Conservation (phyloP, 2,329 filamentous ascomycete species). For the Colletotrichum salicis region DNA sequence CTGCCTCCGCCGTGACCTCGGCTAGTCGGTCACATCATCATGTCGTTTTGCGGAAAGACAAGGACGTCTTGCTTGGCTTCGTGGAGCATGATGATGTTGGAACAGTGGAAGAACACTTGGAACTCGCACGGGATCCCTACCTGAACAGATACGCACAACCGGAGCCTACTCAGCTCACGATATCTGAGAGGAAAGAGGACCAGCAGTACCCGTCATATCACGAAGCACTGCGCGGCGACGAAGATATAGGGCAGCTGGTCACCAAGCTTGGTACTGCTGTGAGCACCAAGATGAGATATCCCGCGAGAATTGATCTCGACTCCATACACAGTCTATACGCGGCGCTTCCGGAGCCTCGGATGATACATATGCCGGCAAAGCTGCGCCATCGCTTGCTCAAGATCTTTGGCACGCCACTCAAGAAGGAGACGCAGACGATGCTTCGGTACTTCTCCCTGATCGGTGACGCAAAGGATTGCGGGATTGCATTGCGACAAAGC, state of each 20-base stretch:
- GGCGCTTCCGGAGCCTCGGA: constrained; percentile 62
- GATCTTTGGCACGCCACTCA: constrained; percentile 72
- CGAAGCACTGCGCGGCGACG: constrained; percentile 49
- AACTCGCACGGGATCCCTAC: constrained; percentile 64
- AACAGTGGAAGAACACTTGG: constrained; percentile 63
- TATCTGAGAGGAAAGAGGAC: constrained; percentile 64
- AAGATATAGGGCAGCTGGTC: constrained; percentile 49
- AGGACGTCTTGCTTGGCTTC: constrained; percentile 62
- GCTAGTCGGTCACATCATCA: constrained; percentile 35
- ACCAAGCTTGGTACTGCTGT: constrained; percentile 55
- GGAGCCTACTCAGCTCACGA: constrained; percentile 57
- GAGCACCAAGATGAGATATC: constrained; percentile 53
- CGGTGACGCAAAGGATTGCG: constrained; percentile 82
- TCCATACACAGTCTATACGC: constrained; percentile 61
- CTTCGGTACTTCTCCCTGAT: constrained; percentile 85
- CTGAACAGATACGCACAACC: constrained; percentile 63
- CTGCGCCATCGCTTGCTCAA: constrained; percentile 74
- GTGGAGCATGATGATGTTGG: constrained; percentile 61
- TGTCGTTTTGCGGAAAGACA: not conserved
- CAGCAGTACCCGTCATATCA: constrained; percentile 56
- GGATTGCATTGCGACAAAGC: constrained; percentile 71
- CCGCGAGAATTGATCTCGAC: constrained; percentile 52
- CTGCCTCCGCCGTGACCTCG: constrained; percentile 35
- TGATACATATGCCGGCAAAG: constrained; percentile 59
- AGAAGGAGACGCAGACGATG: constrained; percentile 71